Base-by-base conservation (phyloP, 495 filamentous ascomycete genomes). In the Daldinia childiae region DNA sequence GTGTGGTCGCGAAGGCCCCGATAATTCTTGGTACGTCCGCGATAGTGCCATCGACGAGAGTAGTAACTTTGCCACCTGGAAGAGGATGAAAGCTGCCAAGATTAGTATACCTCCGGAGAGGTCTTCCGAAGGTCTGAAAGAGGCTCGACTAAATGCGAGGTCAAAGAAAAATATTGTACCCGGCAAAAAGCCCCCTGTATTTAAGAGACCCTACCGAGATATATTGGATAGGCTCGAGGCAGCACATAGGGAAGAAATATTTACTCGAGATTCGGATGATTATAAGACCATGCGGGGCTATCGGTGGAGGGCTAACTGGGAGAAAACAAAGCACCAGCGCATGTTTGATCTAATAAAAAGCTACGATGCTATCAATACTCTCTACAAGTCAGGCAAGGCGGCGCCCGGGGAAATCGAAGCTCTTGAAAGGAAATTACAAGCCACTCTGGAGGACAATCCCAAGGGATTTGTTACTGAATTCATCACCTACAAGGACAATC, bases 401-500 rank as follows among this genome's bases (percentile, higher is more conserved):
- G 54, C 63, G 11, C 21, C 51, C 17, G 57, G 26, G 14, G 29
- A 73, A 41, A 65, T 74, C 1, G 39, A 57, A 38, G 29, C 27
- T 14, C 64, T 30, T 26, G 69, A 77, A 26, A 41, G 24, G 2
- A 72, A 68, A 36, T 79, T 72, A 77, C 66, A 71, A 5, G 50
- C 63, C 4, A 36, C 50, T 1, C 0, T 79, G 12, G 8, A 58
- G 3, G 43, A 11, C 5, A 15, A 72, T 14, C 60, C 74, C 14
- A 50, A 58, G 7, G 62, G 64, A 17, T 30, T 66, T 9, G 56
- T 68, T 29, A 65, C 64, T 45, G 58, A 81, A 43, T 77, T 74
- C 57, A 14, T 75, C 3, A 75, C 79, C 14, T 67, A 75, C 43
- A 81, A 79, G 50, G 86, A 89, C 71, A 87, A 87, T 62, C 72